Evolutionary conservation across 139 green algal genomes (phyloP).

Genomic region (Trebouxia sp.): DNA sequence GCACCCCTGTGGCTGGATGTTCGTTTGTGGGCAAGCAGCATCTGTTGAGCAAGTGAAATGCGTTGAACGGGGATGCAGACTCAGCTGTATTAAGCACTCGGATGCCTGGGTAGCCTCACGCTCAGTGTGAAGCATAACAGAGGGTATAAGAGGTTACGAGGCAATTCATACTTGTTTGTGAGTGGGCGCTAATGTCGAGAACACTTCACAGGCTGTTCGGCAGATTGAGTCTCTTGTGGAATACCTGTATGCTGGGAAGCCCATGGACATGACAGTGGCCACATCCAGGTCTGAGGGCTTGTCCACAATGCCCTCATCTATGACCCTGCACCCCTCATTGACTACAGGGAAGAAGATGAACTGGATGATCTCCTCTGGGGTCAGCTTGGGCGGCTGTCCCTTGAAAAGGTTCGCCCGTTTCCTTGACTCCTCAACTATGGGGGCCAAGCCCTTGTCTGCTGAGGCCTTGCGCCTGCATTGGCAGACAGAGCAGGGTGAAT

Average conservation of each 20-base stretch:
- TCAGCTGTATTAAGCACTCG: no score
- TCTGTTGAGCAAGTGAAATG: no score
- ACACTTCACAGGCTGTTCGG: neutral
- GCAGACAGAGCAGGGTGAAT: neutral
- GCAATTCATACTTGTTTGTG: neutral
- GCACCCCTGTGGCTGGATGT: no score
- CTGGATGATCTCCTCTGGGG: constrained; percentile 84
- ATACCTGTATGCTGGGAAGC: constrained; percentile 90
- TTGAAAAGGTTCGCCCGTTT: constrained; percentile 43
- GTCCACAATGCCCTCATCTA: constrained; percentile 94
- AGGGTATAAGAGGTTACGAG: no score
- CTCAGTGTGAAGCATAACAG: no score
- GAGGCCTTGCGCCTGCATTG: constrained; percentile 43
- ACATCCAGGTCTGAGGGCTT: constrained; percentile 96
- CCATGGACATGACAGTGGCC: constrained; percentile 95
- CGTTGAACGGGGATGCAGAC: no score
- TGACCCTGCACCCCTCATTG: constrained; percentile 87
- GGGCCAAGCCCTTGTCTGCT: constrained; percentile 74
- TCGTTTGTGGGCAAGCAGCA: no score
- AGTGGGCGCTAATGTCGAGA: neutral
- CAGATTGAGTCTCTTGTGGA: neutral
- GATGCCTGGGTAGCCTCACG: no score
- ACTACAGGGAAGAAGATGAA: constrained; percentile 99
- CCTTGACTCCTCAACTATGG: constrained; percentile 55
- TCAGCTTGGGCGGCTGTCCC: constrained; percentile 30